Evolutionary conservation across 257 asterid genomes (phyloP), one percentile per base, ranked within the genome.

Genomic region (Perilla frutescens): DNA sequence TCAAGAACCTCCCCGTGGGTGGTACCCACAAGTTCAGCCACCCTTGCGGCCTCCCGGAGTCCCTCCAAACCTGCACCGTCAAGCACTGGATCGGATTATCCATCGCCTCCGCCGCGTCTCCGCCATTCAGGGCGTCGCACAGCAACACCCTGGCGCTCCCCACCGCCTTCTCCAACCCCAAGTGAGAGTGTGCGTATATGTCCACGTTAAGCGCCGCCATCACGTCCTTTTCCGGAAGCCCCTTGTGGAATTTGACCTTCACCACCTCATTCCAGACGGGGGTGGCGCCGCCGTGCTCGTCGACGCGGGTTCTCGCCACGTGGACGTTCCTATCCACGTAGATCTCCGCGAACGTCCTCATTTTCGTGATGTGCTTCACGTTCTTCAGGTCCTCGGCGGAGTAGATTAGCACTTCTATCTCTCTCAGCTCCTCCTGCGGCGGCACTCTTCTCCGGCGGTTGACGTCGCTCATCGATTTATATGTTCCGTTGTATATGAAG

Each of bases 201-300:
- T 83, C 85, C 32, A 83, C 88, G 78, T 83, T 81, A 63, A 83
- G 60, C 47, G 85, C 88, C 5, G 84, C 81, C 86, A 83, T 76
- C 76, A 83, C 70, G 75, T 83, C 77, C 5, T 62, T 73, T 45
- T 62, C 83, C 51, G 62, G 86, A 68, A 81, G 68, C 45, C 45
- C 20, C 40, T 54, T 67, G 69, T 36, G 84, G 76, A 86, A 83
- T 12, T 60, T 79, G 15, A 86, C 82, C 75, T 75, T 81, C 73
- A 83, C 79, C 37, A 81, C 83, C 75, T 85, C 81, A 77, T 83
- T 85, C 88, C 90, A 81, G 7, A 63, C 55, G 14, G 89, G 89
- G 59, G 71, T 40, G 68, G 81, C 34, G 58, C 76, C 82, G n/a
- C 75, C 76, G 45, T 61, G 76, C 66, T 83, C 85, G 67, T 80